Evolutionary conservation across 2,329 filamentous ascomycete genomes (phyloP), one percentile per base, ranked within the genome.

Genomic region (Pseudogymnoascus sp.): DNA sequence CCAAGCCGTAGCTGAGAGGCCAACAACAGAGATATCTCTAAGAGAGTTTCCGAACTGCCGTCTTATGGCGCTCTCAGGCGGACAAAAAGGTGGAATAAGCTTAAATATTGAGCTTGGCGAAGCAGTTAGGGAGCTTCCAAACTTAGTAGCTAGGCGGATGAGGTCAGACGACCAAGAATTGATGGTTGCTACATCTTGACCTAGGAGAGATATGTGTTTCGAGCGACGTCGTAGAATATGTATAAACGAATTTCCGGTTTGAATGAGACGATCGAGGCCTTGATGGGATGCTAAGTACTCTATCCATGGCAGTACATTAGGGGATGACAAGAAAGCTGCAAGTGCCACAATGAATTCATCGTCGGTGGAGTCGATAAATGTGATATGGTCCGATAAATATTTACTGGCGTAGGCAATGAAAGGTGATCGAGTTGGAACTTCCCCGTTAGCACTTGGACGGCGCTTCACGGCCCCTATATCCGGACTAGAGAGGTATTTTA

Each of bases 51-150:
- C 66, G 61, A 70, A 70, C n/a, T 67, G 65, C 60, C 37, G n/a
- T 8, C 63, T 60, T 10, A 67, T 61, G 1, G 65, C 63, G 28
- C 60, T 68, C 4, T 64, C 64, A 2, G 65, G 59, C 12, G 75
- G 75, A 62, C 74, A 76, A 59, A 77, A 69, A 2, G 75, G 72
- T 7, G 37, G 37, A 8, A 40, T 18, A 16, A 40, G 37, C 3
- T 16, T 16, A 40, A 16, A 16, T 16, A 40, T 40, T 16, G 37
- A 40, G n/a, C n/a, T 40, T 16, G 37, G 37, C 14, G 12, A 40
- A 16, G n/a, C n/a, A 16, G 5, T 16, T 16, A 40, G n/a, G 7
- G n/a, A 16, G 7, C n/a, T 40, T 16, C 37, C 37, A 40, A 40
- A 40, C n/a, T 16, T 16, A 40, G 37, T 16, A 40, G n/a, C 37